Evolutionary conservation across 2,329 filamentous ascomycete species (phyloP).

Genomic region (Fusarium sp.): DNA sequence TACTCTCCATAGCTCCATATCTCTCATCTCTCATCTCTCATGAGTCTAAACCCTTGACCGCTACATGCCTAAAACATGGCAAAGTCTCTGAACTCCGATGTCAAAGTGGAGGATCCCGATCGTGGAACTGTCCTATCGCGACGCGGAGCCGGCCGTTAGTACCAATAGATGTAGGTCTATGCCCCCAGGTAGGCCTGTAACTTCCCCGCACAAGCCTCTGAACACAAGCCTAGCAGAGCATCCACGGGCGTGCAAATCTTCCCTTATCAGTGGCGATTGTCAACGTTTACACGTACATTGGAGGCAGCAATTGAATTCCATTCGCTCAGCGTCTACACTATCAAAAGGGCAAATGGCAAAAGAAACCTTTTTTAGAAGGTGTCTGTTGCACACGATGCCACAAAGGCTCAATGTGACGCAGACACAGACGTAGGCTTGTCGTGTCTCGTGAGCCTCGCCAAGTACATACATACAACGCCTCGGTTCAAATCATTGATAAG

Average conservation of each 20-base stretch:
- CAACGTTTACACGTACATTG: constrained; percentile 18
- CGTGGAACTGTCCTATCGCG: constrained; percentile 37
- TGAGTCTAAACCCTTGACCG: neutral
- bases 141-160: constrained; percentile 47
- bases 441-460: constrained; percentile 28
- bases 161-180: constrained; percentile 7
- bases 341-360: constrained; percentile 2
- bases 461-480: constrained; percentile 21
- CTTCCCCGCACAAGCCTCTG: constrained; percentile 31
- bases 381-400: constrained; percentile 15
- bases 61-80: neutral
- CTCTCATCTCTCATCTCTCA: too few species aligned
- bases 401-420: constrained; percentile 28
- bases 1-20: neutral
- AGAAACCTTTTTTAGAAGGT: constrained; percentile 31
- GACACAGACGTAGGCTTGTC: constrained; percentile 16
- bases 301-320: constrained; percentile 9
- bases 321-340: constrained; percentile 21
- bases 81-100: constrained; percentile 29
- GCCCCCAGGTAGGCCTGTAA: constrained; percentile 2
- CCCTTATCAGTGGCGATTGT: constrained; percentile 41
- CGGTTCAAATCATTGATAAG: constrained; percentile 37
- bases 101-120: constrained; percentile 45
- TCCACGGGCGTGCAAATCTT: constrained; percentile 39
- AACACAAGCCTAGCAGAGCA: neutral